Base-by-base conservation (phyloP, 2,329 filamentous ascomycete species). In the Colletotrichum acutatum region DNA sequence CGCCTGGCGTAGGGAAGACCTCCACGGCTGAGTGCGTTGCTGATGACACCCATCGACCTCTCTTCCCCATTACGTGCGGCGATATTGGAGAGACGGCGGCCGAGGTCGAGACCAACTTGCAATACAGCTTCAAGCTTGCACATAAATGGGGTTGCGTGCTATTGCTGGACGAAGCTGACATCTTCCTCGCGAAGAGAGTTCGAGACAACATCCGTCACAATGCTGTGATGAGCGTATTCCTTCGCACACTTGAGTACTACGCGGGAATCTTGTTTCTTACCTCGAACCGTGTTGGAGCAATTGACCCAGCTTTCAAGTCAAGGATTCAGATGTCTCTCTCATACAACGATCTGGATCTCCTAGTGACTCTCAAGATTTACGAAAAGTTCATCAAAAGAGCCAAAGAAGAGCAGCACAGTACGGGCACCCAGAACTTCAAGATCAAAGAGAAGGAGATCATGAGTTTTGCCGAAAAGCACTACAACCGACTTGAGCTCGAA, bases 121-220 rank as follows among this genome's bases (percentile, higher is more conserved):
- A 34, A 34, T 34, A 34, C 3, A 34, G 32, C 32, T 34, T 34
- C 4, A 34, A 34, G 32, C 32, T 34, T 34, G 32, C 32, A 34
- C 32, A 34, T 34, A 34, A 34, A 34, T 34, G 32, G 32, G 32
- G 32, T 34, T 34, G 32, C 4, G 32, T 34, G 0, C 32, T 34
- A 5, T 34, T 34, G 32, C 32, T 34, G 4, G 70, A 72, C 8
- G 70, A 72, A 16, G 68, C 68, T 14, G 68, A 68, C 19, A 14
- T 71, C 24, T 68, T 68, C 16, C 85, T 97, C 16, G 94, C 97
- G 84, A 93, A 94, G 46, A 14, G 63, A 5, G 56, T 26, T 81
- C 90, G 94, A 1, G 93, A 94, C 37, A 52, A 72, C 22, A 5
- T 72, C 0, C 49, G 37, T 2, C 64, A 61, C 12, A 63, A 72